Percentiles rank a stretch among this genome's conserved stretches.
Evolutionary conservation across 768 basidiomycete species (phyloP).

Genomic region (Russula abietina): DNA sequence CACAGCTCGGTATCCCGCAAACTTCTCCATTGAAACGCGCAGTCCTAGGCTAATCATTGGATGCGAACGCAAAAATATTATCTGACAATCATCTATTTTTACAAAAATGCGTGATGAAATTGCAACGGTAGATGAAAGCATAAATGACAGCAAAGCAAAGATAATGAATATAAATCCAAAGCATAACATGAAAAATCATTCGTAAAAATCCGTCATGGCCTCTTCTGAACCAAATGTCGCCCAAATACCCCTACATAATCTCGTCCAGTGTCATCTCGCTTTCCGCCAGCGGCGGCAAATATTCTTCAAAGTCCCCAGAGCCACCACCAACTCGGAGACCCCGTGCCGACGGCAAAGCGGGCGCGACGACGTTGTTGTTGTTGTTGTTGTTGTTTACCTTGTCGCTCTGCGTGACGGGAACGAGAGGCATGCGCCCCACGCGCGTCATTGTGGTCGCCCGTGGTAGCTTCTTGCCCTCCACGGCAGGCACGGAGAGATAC

Average conservation of each 20-base stretch:
- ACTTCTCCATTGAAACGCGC: too few relatives aligned
- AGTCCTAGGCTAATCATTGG: too few relatives aligned
- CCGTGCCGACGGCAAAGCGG: neutral
- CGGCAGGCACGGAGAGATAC: slow-evolving; percentile 33
- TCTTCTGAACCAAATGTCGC: too few relatives aligned
- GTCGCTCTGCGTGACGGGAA: slow-evolving; percentile 25
- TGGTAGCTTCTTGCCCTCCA: slow-evolving; percentile 30
- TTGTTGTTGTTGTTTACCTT: slow-evolving; percentile 12
- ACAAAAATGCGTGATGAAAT: too few relatives aligned
- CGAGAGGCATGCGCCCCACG: slow-evolving; percentile 31
- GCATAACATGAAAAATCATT: neutral
- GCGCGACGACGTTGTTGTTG: neutral
- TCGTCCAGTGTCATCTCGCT: slow-evolving; percentile 35
- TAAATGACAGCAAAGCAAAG: neutral
- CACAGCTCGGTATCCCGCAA: neutral
- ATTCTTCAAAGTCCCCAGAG: slow-evolving; percentile 9
- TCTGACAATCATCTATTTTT: too few relatives aligned
- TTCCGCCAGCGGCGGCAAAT: slow-evolving; percentile 23
- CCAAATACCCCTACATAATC: slow-evolving; percentile 17
- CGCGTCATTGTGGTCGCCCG: slow-evolving; percentile 32
- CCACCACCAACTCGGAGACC: neutral
- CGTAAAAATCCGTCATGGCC: neutral
- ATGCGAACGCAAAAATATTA: too few relatives aligned
- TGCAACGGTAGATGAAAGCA: neutral
- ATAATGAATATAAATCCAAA: slow-evolving; percentile 1